Base-by-base conservation (phyloP, 768 basidiomycete species). In the Scleroderma citrinum region DNA sequence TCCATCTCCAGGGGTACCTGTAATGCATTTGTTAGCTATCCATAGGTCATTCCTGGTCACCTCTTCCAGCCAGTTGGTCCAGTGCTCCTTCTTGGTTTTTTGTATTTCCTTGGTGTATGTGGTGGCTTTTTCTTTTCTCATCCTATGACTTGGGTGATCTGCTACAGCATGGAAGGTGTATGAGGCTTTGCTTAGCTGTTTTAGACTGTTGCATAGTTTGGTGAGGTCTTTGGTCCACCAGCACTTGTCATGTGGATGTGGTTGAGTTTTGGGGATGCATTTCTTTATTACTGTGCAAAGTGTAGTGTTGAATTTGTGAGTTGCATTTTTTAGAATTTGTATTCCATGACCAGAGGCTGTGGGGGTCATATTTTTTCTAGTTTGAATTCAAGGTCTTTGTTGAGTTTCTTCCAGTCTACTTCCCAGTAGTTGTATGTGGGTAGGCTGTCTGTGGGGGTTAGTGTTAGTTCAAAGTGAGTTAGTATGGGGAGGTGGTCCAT, bases 201-300 rank as follows among this genome's bases (percentile, higher is more conserved):
- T 51, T 0, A 53, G 44, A 5, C 56, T 32, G 7, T 46, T 54
- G 12, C 57, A 57, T 23, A 56, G 26, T 0, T 54, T 42, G 0
- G 45, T 46, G 3, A 75, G 65, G 0, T 67, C 66, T 14, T 51
- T 43, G 10, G 46, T 59, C 66, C 62, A 73, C 72, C 70, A 72
- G 2, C 58, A 19, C 30, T 70, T 70, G 2, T 51, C 21, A 46
- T 59, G 59, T 2, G 60, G 62, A 2, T 46, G 52, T 1, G 59
- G 56, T 23, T 54, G 48, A 1, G 51, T 21, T 2, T 41, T 19
- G 0, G 65, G 68, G 0, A 67, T 60, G n/a, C n/a, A n/a, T 6
- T 48, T 21, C 7, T 48, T 38, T 10, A 53, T 35, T 1, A 67
- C 57, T 0, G 56, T 56, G 0, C 46, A n/a, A n/a, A n/a, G n/a